These are phyloP conservation scores for Ocimum tenuiflorum DNA, from an alignment of 257 asterid genomes.

Conservation along the genomic window DNA sequence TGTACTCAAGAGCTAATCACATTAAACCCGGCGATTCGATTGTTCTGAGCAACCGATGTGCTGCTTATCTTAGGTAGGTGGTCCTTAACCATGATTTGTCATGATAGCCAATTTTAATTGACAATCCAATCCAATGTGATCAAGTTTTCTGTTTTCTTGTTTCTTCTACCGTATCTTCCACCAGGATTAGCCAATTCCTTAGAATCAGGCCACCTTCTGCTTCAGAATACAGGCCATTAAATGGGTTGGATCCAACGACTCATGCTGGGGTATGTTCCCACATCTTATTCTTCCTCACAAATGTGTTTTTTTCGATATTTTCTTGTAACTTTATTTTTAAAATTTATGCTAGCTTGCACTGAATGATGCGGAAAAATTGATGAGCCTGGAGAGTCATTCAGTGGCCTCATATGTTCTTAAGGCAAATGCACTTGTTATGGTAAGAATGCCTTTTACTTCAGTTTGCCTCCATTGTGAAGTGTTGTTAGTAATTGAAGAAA, in stretches of 20 bases:
- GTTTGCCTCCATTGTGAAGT: background rate
- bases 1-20: conserved; percentile 69
- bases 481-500: background rate
- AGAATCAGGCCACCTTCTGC: conserved; percentile 68
- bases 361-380: conserved; percentile 88
- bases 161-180: conserved; percentile 7
- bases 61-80: conserved; percentile 71
- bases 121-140: background rate
- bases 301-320: background rate
- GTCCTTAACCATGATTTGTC: background rate
- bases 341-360: conserved; percentile 63
- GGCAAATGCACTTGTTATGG: conserved; percentile 90
- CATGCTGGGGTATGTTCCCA: conserved; percentile 66
- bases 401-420: conserved; percentile 56
- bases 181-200: conserved; percentile 69
- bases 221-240: conserved; percentile 74
- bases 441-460: conserved; percentile 30
- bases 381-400: conserved; percentile 38
- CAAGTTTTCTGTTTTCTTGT: conserved; percentile 1
- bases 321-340: conserved; percentile 1
- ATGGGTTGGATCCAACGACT: conserved; percentile 87
- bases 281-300: background rate
- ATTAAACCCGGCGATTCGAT: conserved; percentile 61
- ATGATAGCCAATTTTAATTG: background rate
- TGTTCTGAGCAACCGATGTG: conserved; percentile 75